Conservation (phyloP, 192 early-diverging fungal species). For the Radiomyces spectabilis region DNA sequence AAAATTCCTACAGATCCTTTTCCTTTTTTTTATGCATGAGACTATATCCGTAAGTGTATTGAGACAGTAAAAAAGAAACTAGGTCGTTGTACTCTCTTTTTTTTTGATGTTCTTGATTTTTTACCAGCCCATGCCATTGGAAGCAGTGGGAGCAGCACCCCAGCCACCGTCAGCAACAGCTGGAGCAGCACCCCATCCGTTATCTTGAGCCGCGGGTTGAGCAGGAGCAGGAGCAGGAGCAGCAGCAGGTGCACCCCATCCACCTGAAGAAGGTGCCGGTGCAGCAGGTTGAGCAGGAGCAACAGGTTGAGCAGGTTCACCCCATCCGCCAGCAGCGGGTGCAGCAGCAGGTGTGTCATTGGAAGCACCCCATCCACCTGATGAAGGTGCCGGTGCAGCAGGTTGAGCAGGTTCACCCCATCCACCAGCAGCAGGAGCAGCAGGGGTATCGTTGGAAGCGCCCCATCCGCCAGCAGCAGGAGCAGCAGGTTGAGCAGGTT, state of each 20-base stretch:
- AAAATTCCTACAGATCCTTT: too few relatives aligned
- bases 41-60: too few relatives aligned
- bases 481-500: not conserved
- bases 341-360: not conserved
- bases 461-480: conserved; percentile 3
- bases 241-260: conserved; percentile 12
- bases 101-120: too few relatives aligned
- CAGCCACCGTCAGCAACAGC: not conserved
- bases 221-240: conserved; percentile 1
- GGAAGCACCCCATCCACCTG: not conserved
- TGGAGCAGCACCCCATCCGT: conserved; percentile 6
- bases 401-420: conserved; percentile 1
- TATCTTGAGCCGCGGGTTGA: not conserved
- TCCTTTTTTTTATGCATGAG: too few relatives aligned
- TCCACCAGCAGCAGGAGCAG: conserved; percentile 7
- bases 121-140: not conserved
- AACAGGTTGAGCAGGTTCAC: not conserved
- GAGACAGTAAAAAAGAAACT: too few relatives aligned
- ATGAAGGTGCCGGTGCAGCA: not conserved
- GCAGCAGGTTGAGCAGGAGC: not conserved
- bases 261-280: conserved; percentile 1
- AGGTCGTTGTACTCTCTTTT: too few relatives aligned
- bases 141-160: not conserved
- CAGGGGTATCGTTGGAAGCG: not conserved
- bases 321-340: not conserved